A percentile compares a stretch with the other conserved stretches of the same genome.
phyloP scores from a whole-genome alignment of 768 basidiomycete genomes.

The Solioccasus polychromus region DNA sequence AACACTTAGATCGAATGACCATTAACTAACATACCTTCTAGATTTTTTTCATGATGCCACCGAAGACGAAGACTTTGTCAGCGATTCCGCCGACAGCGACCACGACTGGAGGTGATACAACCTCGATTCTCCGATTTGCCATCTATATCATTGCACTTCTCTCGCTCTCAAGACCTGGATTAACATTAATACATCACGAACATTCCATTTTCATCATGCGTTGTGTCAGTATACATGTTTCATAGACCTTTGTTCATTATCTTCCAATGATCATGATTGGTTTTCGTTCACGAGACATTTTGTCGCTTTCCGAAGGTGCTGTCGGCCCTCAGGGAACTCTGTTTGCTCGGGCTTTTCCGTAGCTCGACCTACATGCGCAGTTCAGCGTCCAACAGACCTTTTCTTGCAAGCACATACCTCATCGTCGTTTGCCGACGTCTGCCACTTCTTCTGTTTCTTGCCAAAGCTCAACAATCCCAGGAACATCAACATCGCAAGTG shows the following conservation, averaged over 20 bases:
- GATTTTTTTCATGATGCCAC: slow-evolving; percentile 59
- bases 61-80: slow-evolving; percentile 43
- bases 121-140: neutral
- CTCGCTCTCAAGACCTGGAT: slow-evolving; percentile 16
- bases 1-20: neutral
- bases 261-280: slow-evolving; percentile 1
- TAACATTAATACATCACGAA: slow-evolving; percentile 19
- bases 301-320: neutral
- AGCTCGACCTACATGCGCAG: slow-evolving; percentile 23
- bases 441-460: slow-evolving; percentile 10
- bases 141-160: slow-evolving; percentile 19
- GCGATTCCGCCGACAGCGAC: slow-evolving; percentile 30
- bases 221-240: slow-evolving; percentile 16
- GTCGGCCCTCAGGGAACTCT: neutral
- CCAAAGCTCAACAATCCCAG: slow-evolving; percentile 36
- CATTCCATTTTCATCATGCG: slow-evolving; percentile 9
- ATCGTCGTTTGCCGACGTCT: slow-evolving; percentile 3
- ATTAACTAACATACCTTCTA: slow-evolving; percentile 21
- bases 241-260: slow-evolving; percentile 4
- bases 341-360: slow-evolving; percentile 14
- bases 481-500: slow-evolving; percentile 39
- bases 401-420: slow-evolving; percentile 14
- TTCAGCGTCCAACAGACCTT: slow-evolving; percentile 2
- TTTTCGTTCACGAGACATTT: slow-evolving; percentile 1
- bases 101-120: slow-evolving; percentile 32